A percentile compares a stretch with the other conserved stretches of the same genome.
These are phyloP conservation scores for Talaromyces adpressus DNA, from an alignment of 495 filamentous ascomycete species.

Conservation along the genomic window DNA sequence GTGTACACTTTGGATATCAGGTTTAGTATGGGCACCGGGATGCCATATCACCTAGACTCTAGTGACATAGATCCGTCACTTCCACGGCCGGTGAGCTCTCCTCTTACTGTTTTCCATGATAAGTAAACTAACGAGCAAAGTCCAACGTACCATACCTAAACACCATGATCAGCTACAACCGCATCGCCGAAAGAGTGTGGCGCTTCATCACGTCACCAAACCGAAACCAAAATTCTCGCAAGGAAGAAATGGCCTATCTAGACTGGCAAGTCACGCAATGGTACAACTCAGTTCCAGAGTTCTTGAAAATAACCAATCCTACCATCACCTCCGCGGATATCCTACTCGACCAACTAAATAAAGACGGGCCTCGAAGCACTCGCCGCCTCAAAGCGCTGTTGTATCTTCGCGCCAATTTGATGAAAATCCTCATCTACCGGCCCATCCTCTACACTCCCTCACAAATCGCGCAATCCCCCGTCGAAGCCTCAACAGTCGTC, in stretches of 20 bases:
- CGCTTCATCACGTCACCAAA: slow-evolving; percentile 52
- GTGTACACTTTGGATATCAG: slow-evolving; percentile 45
- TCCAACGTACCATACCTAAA: slow-evolving; percentile 59
- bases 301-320: slow-evolving; percentile 22
- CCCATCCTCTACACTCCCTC: slow-evolving; percentile 54
- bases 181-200: slow-evolving; percentile 78
- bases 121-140: neutral
- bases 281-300: slow-evolving; percentile 43
- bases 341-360: neutral
- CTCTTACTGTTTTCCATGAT: slow-evolving; percentile 18
- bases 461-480: slow-evolving; percentile 48
- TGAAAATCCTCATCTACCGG: slow-evolving; percentile 59
- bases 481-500: slow-evolving; percentile 49
- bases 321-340: neutral
- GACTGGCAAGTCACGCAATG: slow-evolving; percentile 73
- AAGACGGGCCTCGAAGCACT: slow-evolving; percentile 35
- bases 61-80: slow-evolving; percentile 52
- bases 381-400: slow-evolving; percentile 42
- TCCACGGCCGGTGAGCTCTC: slow-evolving; percentile 52
- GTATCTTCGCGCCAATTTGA: slow-evolving; percentile 57
- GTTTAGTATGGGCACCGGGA: slow-evolving; percentile 47
- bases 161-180: slow-evolving; percentile 75
- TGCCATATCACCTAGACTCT: slow-evolving; percentile 45
- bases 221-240: slow-evolving; percentile 38
- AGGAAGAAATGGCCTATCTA: slow-evolving; percentile 62